Evolutionary conservation across 2,329 filamentous ascomycete species (phyloP).

Genomic region (Elsinoe perseae): DNA sequence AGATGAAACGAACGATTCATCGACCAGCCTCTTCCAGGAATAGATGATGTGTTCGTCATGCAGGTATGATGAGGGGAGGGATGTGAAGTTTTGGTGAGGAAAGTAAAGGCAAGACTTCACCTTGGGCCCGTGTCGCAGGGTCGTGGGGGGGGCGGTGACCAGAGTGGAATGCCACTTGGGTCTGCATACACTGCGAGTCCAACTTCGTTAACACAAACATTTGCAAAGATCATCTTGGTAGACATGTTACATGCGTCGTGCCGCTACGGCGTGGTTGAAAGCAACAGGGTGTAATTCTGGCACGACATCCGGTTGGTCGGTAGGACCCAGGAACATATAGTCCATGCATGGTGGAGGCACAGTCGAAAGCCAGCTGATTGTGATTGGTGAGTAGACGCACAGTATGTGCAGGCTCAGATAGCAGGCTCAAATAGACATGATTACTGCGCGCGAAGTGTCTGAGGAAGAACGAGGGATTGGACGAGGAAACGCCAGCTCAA

Average conservation of each 20-base stretch:
- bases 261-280: conserved; percentile 2
- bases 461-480: conserved; percentile 1
- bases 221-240: neutral
- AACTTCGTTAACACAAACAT: conserved; percentile 2
- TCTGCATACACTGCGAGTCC: neutral
- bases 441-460: conserved; percentile 4
- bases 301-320: conserved; percentile 9
- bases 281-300: conserved; percentile 10
- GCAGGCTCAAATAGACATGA: neutral
- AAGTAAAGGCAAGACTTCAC: neutral
- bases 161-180: neutral
- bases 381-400: conserved; percentile 3
- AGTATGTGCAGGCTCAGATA: conserved; percentile 5
- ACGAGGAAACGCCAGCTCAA: conserved; percentile 4
- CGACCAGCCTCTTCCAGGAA: conserved; percentile 10
- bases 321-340: neutral
- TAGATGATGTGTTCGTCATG: neutral
- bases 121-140: neutral
- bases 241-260: conserved; percentile 6
- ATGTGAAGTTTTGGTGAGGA: neutral
- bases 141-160: neutral
- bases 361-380: neutral
- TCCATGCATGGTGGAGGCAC: conserved; percentile 14
- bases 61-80: neutral
- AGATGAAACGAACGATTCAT: conserved; percentile 3